Conservation (phyloP, 2,329 filamentous ascomycete species). For the Trichoderma afroharzianum region DNA sequence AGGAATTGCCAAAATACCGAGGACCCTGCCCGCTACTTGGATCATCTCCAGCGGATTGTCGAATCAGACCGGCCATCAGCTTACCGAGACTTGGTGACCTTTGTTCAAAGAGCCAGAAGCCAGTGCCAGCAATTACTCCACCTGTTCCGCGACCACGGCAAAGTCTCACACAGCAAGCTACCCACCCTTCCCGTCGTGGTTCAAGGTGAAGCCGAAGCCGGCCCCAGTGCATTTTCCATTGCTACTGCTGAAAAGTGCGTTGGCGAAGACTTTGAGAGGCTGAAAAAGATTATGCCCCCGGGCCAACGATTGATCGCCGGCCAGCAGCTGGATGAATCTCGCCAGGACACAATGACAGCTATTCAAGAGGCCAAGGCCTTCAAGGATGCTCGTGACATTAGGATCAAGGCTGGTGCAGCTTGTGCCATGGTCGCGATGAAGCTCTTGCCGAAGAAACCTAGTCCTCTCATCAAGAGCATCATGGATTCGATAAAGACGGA, state of each 20-base stretch:
- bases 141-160: slow-evolving; percentile 86
- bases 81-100: slow-evolving; percentile 88
- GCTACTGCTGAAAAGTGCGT: slow-evolving; percentile 84
- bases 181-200: slow-evolving; percentile 85
- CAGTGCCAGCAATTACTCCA: slow-evolving; percentile 89
- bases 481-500: slow-evolving; percentile 98
- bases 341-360: slow-evolving; percentile 63
- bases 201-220: slow-evolving; percentile 87
- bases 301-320: slow-evolving; percentile 82
- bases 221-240: slow-evolving; percentile 88
- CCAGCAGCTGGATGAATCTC: slow-evolving; percentile 74
- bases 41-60: slow-evolving; percentile 68
- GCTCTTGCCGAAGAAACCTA: slow-evolving; percentile 87
- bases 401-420: slow-evolving; percentile 81
- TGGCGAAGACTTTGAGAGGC: slow-evolving; percentile 75
- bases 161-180: slow-evolving; percentile 70
- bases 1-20: slow-evolving; percentile 50
- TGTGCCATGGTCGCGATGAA: slow-evolving; percentile 86
- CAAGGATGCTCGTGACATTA: slow-evolving; percentile 78
- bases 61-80: slow-evolving; percentile 76
- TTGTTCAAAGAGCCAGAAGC: slow-evolving; percentile 81
- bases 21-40: slow-evolving; percentile 49
- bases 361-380: slow-evolving; percentile 76
- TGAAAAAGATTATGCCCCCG: slow-evolving; percentile 85
- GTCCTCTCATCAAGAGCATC: slow-evolving; percentile 87